Conservation (phyloP, 1,284 basidiomycete genomes). For the Hemileia vastatrix region DNA sequence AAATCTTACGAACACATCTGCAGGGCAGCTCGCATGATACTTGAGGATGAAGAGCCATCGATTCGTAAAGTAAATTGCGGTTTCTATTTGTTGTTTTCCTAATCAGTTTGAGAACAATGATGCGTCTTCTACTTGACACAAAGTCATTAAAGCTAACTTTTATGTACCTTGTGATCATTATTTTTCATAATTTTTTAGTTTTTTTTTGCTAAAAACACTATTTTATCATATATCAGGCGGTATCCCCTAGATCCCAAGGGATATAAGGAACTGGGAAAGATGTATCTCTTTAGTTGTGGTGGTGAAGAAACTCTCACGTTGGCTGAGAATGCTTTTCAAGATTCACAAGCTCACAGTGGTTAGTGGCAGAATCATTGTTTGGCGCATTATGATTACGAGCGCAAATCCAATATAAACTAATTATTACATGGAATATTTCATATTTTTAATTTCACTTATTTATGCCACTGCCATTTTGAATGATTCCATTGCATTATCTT, state of each 20-base stretch:
- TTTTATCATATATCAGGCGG: background rate
- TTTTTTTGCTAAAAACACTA: constrained; percentile 1
- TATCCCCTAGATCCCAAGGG: constrained; percentile 12
- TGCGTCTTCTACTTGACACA: background rate
- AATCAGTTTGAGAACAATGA: background rate
- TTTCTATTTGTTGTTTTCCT: background rate
- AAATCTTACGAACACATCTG: constrained; percentile 1
- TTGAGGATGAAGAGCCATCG: constrained; percentile 14
- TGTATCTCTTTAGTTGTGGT: constrained; percentile 14
- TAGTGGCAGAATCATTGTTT: background rate
- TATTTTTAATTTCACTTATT: no score
- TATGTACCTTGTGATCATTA: background rate
- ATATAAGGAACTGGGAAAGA: constrained; percentile 14
- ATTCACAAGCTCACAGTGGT: constrained; percentile 6
- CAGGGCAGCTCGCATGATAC: constrained; percentile 2
- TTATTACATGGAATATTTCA: no score
- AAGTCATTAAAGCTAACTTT: background rate
- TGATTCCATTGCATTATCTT: background rate
- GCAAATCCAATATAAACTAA: no score
- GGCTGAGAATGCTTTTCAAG: constrained; percentile 13
- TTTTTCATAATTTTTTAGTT: background rate
- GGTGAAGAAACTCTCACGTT: background rate
- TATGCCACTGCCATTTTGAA: no score
- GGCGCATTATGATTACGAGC: no score
- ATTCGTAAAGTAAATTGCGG: constrained; percentile 6